Evolutionary conservation across 2,329 filamentous ascomycete species (phyloP), one percentile per base, ranked within the genome.

Genomic region (Fusarium floridanum): DNA sequence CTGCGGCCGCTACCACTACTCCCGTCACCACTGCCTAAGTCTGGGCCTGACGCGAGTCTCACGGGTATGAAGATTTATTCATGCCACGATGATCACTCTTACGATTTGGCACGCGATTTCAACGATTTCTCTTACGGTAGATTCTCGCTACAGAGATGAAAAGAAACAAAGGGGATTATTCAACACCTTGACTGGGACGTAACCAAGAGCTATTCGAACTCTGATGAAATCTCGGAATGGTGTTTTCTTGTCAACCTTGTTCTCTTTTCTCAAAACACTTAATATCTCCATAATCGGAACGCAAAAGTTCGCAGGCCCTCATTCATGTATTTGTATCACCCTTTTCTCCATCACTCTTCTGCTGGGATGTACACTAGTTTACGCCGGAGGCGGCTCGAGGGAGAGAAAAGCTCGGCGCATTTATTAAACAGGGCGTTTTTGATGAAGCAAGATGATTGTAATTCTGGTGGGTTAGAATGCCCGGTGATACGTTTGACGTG

Each of bases 81-180:
- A 76, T 76, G 74, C 72, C 74, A 78, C 73, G 72, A 80, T 77
- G 79, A 82, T 76, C 75, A 80, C 76, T 78, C 73, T 83, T 81
- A 83, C 77, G 80, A 83, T 82, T 81, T 83, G 82, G 80, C 79
- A 83, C 77, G 80, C 81, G 81, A 82, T 81, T 84, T 80, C 74
- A 78, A 83, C 79, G 79, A 83, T 79, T 82, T 83, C 76, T 81
- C 78, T 81, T 83, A 83, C 76, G 78, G 80, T 80, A 82, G 76
- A 81, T 79, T 78, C 73, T 80, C 72, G 77, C 81, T 80, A 72
- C 76, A 77, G 75, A 76, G 79, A 79, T 75, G 70, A 74, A 78
- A 78, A 73, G 73, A 67, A 75, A 74, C 66, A 73, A 76, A 66
- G 70, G 69, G 67, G 74, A 61, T 73, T 78, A 67, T 65, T 67